Base-by-base conservation (phyloP, 192 early-diverging fungal genomes). In the Chytriomyces sp. region DNA sequence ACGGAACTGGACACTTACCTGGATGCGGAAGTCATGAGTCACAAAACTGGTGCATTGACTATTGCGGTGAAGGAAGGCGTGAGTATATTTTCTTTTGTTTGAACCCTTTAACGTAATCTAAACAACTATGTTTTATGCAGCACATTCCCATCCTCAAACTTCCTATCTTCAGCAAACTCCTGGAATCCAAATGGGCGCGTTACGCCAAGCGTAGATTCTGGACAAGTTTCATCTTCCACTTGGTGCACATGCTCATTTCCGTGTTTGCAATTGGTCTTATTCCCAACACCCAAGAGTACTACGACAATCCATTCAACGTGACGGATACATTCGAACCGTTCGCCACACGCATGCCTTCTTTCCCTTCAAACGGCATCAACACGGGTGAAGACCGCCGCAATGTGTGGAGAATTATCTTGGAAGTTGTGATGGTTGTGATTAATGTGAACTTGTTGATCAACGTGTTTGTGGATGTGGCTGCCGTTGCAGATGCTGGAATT, bases 11-110 rank as follows among this genome's bases (percentile, higher is more conserved):
- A 73, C 61, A 73, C 72, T 18, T 73, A 62, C 26, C n/a, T 73
- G 7, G 61, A 73, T 45, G 20, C 10, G 26, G 53, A 73, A 7
- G 11, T 18, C 18, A 73, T 73, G 72, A 73, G 63, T 45, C 72
- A 73, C 47, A 20, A 45, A n/a, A 61, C 47, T 18, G 61, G 72
- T 73, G 72, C 50, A 28, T 73, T 73, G 72, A 73, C 72, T 5
- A 7, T 73, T 11, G 72, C 72, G 3, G 72, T 73, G 18, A 23
- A 24, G n/a, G 23, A 61, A 24, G 63, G 63, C 20, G 72, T 73
- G 45, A 50, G 75, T 67, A 13, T 35, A 35, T 35, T 49, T 71
- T 3, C 45, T 44, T 8, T 28, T 67, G 2, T 23, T 23, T 3
- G 3, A 69, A 45, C 9, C 45, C 28, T 44, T 47, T 3, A 18